Evolutionary conservation across 306 rosid genomes (phyloP), one percentile per base, ranked within the genome.

Genomic region (Betula pendula): DNA sequence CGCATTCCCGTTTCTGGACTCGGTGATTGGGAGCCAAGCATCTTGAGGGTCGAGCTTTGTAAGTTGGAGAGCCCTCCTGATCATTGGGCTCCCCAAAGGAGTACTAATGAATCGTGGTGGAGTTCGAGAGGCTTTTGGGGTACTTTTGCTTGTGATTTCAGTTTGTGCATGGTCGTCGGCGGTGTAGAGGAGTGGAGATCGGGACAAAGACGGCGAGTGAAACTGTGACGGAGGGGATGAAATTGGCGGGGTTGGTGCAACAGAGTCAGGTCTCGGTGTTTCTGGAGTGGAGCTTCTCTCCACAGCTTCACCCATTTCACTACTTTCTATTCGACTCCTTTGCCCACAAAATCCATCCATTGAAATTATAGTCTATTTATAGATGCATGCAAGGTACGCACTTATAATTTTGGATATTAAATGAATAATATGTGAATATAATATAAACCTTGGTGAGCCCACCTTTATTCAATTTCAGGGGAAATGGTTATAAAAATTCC

Each of bases 1-100:
- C 8, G 76, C 49, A 58, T 87, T 87, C 1, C 91, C 91, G 48
- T 87, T 85, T 79, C 89, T 82, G 10, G 91, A 87, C 81, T 87
- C 89, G 4, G 89, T 87, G 73, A 87, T 85, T 4, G 91, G 91
- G n/a, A 87, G 89, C 91, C 91, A 87, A 0, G 91, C 87, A 38
- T 87, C 91, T 19, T 77, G 77, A 6, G 84, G 84, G 82, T 80
- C 79, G 22, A 74, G 80, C 51, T 44, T 53, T 0, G 79, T 80
- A 2, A 80, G 70, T 14, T 67, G 40, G 22, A 67, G 60, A 47
- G 74, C 75, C 56, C 60, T 55, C 59, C 69, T 52, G 20, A 80
- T n/a, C n/a, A n/a, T 50, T 27, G 82, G 82, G 24, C 70, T 79
- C 51, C 49, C 78, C 25, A 65, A 63, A 1, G 82, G 82, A 42